A percentile compares a stretch with the other conserved stretches of the same genome.
Conservation (phyloP, 164 flowering plant genomes). For the Litsea cubeba region DNA sequence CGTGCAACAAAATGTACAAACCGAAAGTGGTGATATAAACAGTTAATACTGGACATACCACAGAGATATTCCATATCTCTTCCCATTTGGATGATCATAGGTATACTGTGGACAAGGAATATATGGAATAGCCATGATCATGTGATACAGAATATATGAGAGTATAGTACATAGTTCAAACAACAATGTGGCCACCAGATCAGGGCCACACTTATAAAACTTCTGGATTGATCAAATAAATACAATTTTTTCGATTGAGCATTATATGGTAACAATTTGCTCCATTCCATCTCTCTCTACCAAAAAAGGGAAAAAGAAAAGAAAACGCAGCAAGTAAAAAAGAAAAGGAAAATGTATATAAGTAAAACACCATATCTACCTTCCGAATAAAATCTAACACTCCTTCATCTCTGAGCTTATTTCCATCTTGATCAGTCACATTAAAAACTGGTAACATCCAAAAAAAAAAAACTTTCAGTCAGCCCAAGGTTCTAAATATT, state of each 20-base stretch:
- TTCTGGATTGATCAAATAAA: background rate
- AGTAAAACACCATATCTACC: constrained; percentile 29
- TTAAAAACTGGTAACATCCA: constrained; percentile 57
- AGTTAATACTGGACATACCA: background rate
- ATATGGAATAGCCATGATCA: background rate
- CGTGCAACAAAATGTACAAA: background rate
- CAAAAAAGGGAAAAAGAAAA: no score
- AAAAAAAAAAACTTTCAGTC: background rate
- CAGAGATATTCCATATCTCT: background rate
- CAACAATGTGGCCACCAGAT: background rate
- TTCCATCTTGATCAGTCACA: constrained; percentile 79
- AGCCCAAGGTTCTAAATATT: background rate
- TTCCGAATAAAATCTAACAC: constrained; percentile 58
- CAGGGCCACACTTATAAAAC: background rate
- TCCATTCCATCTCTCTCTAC: no score
- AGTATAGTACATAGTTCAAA: background rate
- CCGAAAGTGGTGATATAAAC: background rate
- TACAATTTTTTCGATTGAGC: background rate
- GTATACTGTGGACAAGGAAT: no score
- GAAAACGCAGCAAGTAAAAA: background rate
- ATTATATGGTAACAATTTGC: background rate
- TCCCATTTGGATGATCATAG: background rate
- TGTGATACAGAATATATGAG: background rate
- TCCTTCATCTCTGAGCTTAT: constrained; percentile 71
- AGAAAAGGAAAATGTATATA: background rate